A percentile compares a stretch with the other conserved stretches of the same genome.
Evolutionary conservation across 345 rosid species (phyloP).

Genomic region (Pugionium dolabratum): DNA sequence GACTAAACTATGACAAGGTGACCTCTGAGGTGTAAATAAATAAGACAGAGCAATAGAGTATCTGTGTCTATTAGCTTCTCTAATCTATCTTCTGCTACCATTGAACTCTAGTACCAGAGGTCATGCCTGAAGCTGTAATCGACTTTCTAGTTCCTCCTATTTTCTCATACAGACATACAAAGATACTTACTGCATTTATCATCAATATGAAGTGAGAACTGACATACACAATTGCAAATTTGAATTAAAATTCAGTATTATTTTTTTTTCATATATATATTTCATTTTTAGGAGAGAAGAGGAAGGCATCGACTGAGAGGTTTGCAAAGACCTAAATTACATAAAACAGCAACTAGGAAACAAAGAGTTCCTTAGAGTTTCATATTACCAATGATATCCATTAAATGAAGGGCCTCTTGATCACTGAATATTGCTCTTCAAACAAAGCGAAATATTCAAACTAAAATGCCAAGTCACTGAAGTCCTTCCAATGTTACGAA

Average conservation of each 20-base stretch:
- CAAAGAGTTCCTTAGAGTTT: conserved; percentile 19
- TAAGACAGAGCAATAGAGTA: conserved; percentile 20
- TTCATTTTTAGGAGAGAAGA: conserved; percentile 28
- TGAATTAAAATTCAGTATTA: not conserved
- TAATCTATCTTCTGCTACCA: conserved; percentile 7
- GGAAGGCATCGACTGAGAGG: conserved; percentile 17
- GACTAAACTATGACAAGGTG: not conserved
- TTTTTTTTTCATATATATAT: conserved; percentile 4
- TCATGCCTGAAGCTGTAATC: not conserved
- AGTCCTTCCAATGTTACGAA: conserved; percentile 32
- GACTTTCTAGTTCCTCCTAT: conserved; percentile 4
- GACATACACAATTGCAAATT: conserved; percentile 9
- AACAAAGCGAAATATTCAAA: conserved; percentile 20
- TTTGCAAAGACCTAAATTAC: conserved; percentile 35
- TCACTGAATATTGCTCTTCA: conserved; percentile 30
- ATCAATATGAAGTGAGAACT: conserved; percentile 12
- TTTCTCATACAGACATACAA: conserved; percentile 19
- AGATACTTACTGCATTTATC: not conserved
- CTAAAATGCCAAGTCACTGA: conserved; percentile 19
- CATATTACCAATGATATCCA: conserved; percentile 27
- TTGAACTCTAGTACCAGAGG: conserved; percentile 16
- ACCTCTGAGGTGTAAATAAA: not conserved
- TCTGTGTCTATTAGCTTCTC: conserved; percentile 13
- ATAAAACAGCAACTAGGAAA: conserved; percentile 31
- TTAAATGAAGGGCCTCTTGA: conserved; percentile 20